Evolutionary conservation across 2,329 filamentous ascomycete genomes (phyloP).

Genomic region (Neofusicoccum laricinum): DNA sequence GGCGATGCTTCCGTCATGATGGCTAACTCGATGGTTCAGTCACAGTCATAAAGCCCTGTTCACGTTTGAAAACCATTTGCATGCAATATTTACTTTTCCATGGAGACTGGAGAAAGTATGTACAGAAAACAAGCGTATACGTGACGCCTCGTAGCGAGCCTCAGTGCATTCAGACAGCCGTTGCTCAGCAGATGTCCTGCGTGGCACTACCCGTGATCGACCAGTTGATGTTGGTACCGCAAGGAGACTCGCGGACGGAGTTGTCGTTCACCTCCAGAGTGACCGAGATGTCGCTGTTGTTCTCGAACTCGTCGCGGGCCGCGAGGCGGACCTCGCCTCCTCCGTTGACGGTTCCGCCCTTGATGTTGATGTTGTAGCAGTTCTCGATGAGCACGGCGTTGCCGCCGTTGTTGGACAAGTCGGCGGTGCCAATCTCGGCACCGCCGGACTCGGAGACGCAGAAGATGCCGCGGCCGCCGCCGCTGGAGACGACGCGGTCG

Average conservation of each 20-base stretch:
- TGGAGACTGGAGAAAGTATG: too few species aligned
- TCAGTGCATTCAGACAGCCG: too few species aligned
- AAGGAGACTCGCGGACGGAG: conserved; percentile 53
- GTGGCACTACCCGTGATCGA: conserved; percentile 46
- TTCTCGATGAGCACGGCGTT: conserved; percentile 60
- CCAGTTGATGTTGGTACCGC: conserved; percentile 53
- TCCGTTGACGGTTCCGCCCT: conserved; percentile 50
- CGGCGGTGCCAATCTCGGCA: conserved; percentile 49
- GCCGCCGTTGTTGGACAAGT: conserved; percentile 53
- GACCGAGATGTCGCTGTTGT: conserved; percentile 52
- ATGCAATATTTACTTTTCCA: too few species aligned
- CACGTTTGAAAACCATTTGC: too few species aligned
- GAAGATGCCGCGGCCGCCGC: conserved; percentile 57
- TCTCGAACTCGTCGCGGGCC: conserved; percentile 54
- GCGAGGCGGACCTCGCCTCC: conserved; percentile 56
- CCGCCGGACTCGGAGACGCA: conserved; percentile 57
- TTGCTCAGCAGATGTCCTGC: conserved; percentile 40
- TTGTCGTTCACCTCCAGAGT: conserved; percentile 50
- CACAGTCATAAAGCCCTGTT: too few species aligned
- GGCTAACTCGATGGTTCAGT: too few species aligned
- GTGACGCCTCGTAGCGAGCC: too few species aligned
- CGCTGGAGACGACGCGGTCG: conserved; percentile 54
- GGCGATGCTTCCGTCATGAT: too few species aligned
- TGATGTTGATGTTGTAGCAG: conserved; percentile 55
- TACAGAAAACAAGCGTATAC: too few species aligned